These are phyloP conservation scores for Isochrysis galbana DNA, from an alignment of 78 protist species.

Conservation along the genomic window DNA sequence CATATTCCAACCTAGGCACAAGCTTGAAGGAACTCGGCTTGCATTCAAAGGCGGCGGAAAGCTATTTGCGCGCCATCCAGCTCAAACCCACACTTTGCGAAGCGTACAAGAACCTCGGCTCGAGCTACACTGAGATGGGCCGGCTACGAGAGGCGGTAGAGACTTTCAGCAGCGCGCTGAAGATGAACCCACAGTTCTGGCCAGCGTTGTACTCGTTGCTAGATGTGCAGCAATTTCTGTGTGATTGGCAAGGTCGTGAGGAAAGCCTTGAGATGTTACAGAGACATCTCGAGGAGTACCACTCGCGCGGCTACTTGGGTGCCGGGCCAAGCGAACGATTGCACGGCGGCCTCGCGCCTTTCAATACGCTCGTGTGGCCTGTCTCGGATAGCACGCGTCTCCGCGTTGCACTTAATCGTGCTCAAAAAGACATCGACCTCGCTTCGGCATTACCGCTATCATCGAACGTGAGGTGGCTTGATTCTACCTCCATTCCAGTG, in stretches of 20 bases:
- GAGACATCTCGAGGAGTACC: background rate
- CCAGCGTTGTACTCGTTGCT: background rate
- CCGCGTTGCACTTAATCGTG: background rate
- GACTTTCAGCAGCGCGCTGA: background rate
- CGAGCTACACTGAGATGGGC: background rate
- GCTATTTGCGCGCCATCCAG: background rate
- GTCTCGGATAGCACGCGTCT: background rate
- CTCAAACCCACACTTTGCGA: background rate
- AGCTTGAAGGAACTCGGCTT: background rate
- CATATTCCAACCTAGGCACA: background rate
- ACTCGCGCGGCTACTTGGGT: background rate
- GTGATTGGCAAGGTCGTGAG: background rate
- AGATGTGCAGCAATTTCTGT: background rate
- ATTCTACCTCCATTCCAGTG: no score
- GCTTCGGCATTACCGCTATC: background rate
- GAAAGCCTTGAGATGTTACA: background rate
- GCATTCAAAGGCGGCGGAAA: background rate
- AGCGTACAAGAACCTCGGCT: background rate
- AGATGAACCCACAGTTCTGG: background rate
- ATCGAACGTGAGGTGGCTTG: background rate
- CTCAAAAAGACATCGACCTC: background rate
- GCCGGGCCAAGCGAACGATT: background rate
- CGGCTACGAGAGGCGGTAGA: background rate
- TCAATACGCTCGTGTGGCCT: background rate
- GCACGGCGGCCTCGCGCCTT: background rate